Conservation (phyloP, 2,329 filamentous ascomycete species). For the Trichoderma cornu-damae region DNA sequence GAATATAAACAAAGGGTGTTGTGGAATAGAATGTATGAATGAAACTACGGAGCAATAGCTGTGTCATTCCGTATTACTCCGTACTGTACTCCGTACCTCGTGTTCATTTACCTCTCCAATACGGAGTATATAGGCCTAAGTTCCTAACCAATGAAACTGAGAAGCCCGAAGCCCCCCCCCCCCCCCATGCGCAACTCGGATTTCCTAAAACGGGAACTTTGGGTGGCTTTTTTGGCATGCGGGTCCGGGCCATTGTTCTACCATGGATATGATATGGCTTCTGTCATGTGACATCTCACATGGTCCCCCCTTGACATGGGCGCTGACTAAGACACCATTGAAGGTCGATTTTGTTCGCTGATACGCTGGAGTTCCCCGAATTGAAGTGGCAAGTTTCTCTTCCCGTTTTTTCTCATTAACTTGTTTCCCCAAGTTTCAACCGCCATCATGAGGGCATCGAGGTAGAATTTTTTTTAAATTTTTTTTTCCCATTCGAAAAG, state of each 20-base stretch:
- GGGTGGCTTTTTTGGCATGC: background rate
- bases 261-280: no score
- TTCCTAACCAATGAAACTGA: background rate
- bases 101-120: no score
- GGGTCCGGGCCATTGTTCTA: background rate
- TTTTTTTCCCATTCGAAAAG: background rate
- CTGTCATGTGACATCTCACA: background rate
- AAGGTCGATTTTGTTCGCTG: constrained; percentile 9
- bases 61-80: no score
- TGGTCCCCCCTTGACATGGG: background rate
- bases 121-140: no score
- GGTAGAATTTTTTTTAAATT: constrained; percentile 17
- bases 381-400: constrained; percentile 20
- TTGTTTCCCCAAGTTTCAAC: background rate
- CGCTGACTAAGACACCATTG: constrained; percentile 6
- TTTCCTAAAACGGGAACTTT: background rate
- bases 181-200: no score
- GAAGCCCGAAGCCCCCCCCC: no score
- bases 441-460: constrained; percentile 22
- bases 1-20: no score
- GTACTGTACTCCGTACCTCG: no score
- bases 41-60: no score
- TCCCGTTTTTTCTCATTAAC: background rate
- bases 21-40: no score
- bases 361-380: background rate